phyloP scores from a whole-genome alignment of 2,329 filamentous ascomycete species.

The Ophiobolus disseminans region DNA sequence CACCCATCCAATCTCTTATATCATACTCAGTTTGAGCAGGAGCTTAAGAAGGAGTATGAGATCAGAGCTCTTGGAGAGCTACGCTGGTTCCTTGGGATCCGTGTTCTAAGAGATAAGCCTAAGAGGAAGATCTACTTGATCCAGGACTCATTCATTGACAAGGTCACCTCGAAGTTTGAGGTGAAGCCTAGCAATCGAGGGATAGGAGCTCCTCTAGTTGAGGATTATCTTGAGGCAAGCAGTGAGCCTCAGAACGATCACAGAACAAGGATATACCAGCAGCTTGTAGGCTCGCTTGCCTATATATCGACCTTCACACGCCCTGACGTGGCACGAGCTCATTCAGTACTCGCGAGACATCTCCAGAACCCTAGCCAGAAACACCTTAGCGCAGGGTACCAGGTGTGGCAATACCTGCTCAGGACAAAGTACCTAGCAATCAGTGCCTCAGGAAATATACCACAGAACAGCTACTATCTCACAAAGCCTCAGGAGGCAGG shows the following conservation, averaged over 20 bases:
- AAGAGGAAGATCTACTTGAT: slow-evolving; percentile 11
- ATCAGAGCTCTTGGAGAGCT: slow-evolving; percentile 11
- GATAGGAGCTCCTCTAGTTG: neutral
- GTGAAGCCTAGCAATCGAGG: slow-evolving; percentile 2
- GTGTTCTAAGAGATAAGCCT: slow-evolving; percentile 9
- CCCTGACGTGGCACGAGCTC: slow-evolving; percentile 17
- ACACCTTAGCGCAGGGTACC: slow-evolving; percentile 4
- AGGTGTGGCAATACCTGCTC: slow-evolving; percentile 1
- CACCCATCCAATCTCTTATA: neutral
- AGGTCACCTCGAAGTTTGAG: slow-evolving; percentile 17
- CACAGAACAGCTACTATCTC: too few relatives aligned
- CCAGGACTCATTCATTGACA: slow-evolving; percentile 22
- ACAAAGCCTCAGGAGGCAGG: slow-evolving; percentile 1
- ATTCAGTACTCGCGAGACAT: slow-evolving; percentile 12
- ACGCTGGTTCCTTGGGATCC: slow-evolving; percentile 14
- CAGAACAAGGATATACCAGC: slow-evolving; percentile 19
- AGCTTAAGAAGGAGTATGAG: slow-evolving; percentile 7
- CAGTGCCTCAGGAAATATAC: neutral
- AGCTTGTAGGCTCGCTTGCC: slow-evolving; percentile 22
- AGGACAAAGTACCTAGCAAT: slow-evolving; percentile 9
- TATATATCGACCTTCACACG: slow-evolving; percentile 17
- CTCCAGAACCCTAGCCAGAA: slow-evolving; percentile 19
- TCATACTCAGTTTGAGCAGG: slow-evolving; percentile 5
- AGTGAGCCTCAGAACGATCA: slow-evolving; percentile 1
- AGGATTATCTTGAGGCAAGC: neutral